phyloP scores from a whole-genome alignment of 768 basidiomycete genomes.

The Myochromella boudieri region DNA sequence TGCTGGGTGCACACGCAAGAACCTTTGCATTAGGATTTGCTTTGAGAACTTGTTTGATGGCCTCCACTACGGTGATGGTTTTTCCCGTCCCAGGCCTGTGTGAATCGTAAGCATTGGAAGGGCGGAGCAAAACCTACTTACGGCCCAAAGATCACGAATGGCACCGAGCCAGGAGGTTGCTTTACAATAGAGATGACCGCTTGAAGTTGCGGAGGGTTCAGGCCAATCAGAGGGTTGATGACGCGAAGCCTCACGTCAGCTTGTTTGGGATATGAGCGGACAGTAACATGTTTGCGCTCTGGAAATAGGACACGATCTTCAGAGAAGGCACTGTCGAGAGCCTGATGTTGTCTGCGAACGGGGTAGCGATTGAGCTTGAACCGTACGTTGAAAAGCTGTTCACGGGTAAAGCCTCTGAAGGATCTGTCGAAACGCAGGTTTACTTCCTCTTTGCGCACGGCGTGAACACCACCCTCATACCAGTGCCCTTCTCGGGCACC shows the following conservation, averaged over 20 bases:
- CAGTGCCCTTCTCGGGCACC: conserved; percentile 42
- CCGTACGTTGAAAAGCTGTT: conserved; percentile 45
- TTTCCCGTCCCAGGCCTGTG: conserved; percentile 65
- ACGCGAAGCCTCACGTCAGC: conserved; percentile 20
- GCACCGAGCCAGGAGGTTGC: conserved; percentile 43
- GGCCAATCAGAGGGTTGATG: conserved; percentile 42
- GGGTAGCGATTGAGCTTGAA: conserved; percentile 61
- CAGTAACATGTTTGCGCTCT: conserved; percentile 23
- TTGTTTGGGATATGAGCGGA: conserved; percentile 10
- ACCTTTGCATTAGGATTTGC: conserved; percentile 39
- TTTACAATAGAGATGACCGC: conserved; percentile 48
- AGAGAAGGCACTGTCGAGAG: conserved; percentile 43
- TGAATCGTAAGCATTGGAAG: conserved; percentile 1
- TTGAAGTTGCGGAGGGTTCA: conserved; percentile 46
- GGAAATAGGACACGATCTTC: conserved; percentile 56
- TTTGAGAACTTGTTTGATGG: conserved; percentile 51
- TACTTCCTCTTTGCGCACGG: conserved; percentile 48
- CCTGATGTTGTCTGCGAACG: conserved; percentile 59
- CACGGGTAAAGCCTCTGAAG: conserved; percentile 37
- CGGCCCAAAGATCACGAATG: conserved; percentile 67
- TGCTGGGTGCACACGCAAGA: conserved; percentile 63
- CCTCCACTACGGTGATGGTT: conserved; percentile 62
- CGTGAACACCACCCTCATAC: conserved; percentile 61
- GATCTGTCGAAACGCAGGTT: conserved; percentile 46
- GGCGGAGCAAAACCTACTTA: conserved; percentile 28